A percentile compares a stretch with the other conserved stretches of the same genome.
These are phyloP conservation scores for Diaporthe sp. DNA, from an alignment of 2,329 filamentous ascomycete species.

Conservation along the genomic window DNA sequence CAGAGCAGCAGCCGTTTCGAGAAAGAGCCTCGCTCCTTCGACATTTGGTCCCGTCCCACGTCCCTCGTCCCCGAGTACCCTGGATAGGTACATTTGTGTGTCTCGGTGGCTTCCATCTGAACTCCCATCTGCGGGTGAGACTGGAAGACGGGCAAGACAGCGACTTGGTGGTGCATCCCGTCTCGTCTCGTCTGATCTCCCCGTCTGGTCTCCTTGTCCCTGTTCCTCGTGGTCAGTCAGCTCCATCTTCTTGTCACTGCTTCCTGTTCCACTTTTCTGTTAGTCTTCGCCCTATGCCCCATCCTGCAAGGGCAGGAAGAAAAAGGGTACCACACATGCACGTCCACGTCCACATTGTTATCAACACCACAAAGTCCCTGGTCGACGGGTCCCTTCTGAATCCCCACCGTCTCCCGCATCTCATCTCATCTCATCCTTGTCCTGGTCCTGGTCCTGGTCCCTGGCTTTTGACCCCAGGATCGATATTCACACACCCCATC, in stretches of 20 bases:
- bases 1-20: not conserved
- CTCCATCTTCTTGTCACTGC: not conserved
- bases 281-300: not conserved
- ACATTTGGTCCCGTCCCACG: not conserved
- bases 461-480: not conserved
- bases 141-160: not conserved
- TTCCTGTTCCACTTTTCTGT: not conserved
- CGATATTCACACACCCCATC: slow-evolving; percentile 1
- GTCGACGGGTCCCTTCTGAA: not conserved
- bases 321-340: slow-evolving; percentile 28
- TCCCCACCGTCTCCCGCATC: not conserved
- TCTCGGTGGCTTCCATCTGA: not conserved
- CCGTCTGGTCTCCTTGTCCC: not conserved
- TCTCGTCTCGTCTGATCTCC: not conserved
- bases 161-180: not conserved
- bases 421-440: not conserved
- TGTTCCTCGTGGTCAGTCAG: slow-evolving; percentile 21
- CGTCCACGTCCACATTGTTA: not conserved
- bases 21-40: not conserved
- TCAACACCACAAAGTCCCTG: not conserved
- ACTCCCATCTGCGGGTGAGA: not conserved
- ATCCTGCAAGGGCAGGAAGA: not conserved
- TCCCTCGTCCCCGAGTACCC: no score
- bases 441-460: not conserved
- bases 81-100: no score